These are phyloP conservation scores for Stephania yunnanensis DNA, from an alignment of 164 flowering plant genomes.

Conservation along the genomic window DNA sequence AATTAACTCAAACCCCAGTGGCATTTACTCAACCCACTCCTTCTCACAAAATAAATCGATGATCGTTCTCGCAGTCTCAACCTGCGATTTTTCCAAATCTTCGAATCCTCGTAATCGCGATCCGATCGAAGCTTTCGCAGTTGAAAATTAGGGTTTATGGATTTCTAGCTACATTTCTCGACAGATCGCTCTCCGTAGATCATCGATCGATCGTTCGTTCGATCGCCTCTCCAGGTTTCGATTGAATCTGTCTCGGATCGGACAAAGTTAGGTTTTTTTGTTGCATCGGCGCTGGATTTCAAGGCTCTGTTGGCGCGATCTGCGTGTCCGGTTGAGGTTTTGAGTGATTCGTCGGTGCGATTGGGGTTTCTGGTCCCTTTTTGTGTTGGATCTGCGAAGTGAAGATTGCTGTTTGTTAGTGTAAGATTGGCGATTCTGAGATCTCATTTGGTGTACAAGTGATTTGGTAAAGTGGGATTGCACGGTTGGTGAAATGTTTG, in stretches of 20 bases:
- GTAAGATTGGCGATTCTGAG: not conserved
- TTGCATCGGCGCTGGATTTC: conserved; percentile 16
- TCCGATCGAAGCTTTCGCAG: not conserved
- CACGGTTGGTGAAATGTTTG: conserved; percentile 3
- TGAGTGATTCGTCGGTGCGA: not conserved
- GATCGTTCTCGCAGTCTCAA: not conserved
- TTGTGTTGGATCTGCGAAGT: not conserved
- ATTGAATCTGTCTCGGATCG: not conserved
- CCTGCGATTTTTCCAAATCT: not conserved
- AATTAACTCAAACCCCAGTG: too few relatives aligned
- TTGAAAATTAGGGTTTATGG: not conserved
- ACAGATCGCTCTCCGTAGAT: conserved; percentile 4
- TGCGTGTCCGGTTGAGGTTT: not conserved
- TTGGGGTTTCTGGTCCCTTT: not conserved
- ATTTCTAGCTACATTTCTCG: conserved; percentile 13
- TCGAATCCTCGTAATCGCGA: not conserved
- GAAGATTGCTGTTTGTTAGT: not conserved
- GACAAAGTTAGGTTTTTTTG: conserved; percentile 8
- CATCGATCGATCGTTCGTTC: conserved; percentile 5
- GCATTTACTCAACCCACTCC: too few relatives aligned
- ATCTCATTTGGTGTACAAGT: not conserved
- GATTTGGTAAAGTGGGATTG: not conserved
- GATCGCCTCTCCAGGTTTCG: conserved; percentile 9
- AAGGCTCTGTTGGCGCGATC: not conserved
- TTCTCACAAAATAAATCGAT: too few relatives aligned